Evolutionary conservation across 805 yeast species (phyloP).

Genomic region (Candida saitoana): DNA sequence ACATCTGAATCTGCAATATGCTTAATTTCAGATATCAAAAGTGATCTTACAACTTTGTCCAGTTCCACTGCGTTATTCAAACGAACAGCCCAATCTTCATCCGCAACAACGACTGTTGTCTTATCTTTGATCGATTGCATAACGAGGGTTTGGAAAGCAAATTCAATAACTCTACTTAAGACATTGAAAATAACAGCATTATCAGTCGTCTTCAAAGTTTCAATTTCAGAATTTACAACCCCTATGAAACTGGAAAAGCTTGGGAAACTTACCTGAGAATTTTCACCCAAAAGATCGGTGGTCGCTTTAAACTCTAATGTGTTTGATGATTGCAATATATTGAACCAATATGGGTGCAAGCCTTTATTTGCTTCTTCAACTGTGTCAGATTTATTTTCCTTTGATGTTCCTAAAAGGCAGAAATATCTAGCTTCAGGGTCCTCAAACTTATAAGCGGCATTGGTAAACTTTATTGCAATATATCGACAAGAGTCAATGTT

Average conservation of each 20-base stretch:
- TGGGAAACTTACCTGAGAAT: constrained; percentile 50
- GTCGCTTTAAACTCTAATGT: constrained; percentile 42
- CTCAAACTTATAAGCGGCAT: constrained; percentile 59
- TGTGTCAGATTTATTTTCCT: constrained; percentile 62
- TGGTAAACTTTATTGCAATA: constrained; percentile 60
- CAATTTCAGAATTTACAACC: constrained; percentile 18
- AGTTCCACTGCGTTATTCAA: constrained; percentile 64
- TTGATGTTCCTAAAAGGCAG: constrained; percentile 60
- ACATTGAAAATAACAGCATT: constrained; percentile 26
- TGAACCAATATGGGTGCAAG: constrained; percentile 78
- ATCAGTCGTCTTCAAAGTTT: constrained; percentile 14
- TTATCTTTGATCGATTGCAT: constrained; percentile 58
- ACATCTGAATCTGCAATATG: constrained; percentile 13
- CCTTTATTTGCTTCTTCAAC: constrained; percentile 79
- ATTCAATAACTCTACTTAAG: constrained; percentile 43
- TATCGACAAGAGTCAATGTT: constrained; percentile 53
- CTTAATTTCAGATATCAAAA: constrained; percentile 19
- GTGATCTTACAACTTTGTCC: constrained; percentile 47
- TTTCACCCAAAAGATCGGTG: constrained; percentile 39
- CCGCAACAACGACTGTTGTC: constrained; percentile 55
- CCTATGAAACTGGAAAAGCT: constrained; percentile 39
- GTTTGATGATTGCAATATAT: constrained; percentile 44
- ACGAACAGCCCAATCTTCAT: constrained; percentile 71
- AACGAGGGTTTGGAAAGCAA: constrained; percentile 55
- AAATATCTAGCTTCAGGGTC: constrained; percentile 66